These are phyloP conservation scores for Neospermospora avenae DNA, from an alignment of 2,329 filamentous ascomycete genomes.

Conservation along the genomic window DNA sequence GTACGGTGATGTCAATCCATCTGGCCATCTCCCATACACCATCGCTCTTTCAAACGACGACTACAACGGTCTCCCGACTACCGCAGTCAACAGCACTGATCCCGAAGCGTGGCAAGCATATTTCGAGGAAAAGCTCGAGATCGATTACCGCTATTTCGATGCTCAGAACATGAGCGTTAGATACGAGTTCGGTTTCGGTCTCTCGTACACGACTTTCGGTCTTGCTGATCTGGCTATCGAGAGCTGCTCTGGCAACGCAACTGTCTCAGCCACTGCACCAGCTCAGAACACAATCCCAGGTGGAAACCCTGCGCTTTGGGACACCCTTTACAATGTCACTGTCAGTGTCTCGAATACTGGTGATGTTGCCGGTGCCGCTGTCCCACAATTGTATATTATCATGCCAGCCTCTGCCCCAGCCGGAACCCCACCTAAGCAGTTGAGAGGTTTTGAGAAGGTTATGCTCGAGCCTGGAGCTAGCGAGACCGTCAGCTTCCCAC, in stretches of 20 bases:
- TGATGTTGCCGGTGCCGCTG: constrained; percentile 55
- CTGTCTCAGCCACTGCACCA: constrained; percentile 3
- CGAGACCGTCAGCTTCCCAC: constrained; percentile 46
- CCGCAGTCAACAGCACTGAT: constrained; percentile 59
- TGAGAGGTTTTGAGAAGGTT: constrained; percentile 62
- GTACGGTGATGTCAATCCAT: constrained; percentile 71
- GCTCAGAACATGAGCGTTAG: constrained; percentile 32
- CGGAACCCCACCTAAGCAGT: constrained; percentile 45
- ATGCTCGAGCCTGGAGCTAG: constrained; percentile 47
- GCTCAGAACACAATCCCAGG: constrained; percentile 16
- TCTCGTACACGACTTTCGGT: constrained; percentile 74
- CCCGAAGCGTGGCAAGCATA: constrained; percentile 58
- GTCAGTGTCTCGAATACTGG: constrained; percentile 64
- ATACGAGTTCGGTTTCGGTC: constrained; percentile 43
- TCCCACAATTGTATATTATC: constrained; percentile 57
- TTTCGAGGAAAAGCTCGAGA: constrained; percentile 47
- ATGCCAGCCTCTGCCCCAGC: constrained; percentile 31
- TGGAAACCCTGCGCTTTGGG: constrained; percentile 23
- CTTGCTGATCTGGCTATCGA: constrained; percentile 53
- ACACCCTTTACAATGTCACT: constrained; percentile 46
- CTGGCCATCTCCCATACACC: constrained; percentile 61
- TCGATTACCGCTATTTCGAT: constrained; percentile 52
- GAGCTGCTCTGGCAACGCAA: neutral
- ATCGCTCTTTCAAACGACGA: constrained; percentile 54
- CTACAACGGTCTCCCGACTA: constrained; percentile 47